Evolutionary conservation across 148 eudicot genomes (phyloP), one percentile per base, ranked within the genome.

Genomic region (Silene conica): DNA sequence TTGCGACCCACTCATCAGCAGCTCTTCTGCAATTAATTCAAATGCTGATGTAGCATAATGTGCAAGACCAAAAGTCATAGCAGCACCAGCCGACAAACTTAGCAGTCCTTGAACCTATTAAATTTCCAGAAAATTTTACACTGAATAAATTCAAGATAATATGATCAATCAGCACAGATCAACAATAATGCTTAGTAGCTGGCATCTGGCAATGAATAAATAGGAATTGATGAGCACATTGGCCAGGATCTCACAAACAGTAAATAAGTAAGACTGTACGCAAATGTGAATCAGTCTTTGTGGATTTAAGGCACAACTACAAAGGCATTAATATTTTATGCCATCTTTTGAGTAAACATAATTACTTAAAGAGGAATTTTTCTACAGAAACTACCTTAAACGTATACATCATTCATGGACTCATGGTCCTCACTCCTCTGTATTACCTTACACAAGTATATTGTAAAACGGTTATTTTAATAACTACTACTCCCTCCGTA

Each of bases 11-110:
- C 98, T 94, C 93, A 94, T 89, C 81, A 94, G 83, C 72, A 94
- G 93, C 83, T 94, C 98, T 88, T 94, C 97, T 22, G 97, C 96
- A 73, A 88, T 85, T 76, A 94, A 75, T 76, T 94, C 98, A 73
- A 91, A 94, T 76, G 90, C 97, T 57, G 98, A 94, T 60, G 80
- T 74, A 50, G 96, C 87, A 82, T 75, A 85, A 82, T 86, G 93
- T 66, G 91, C 85, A 68, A 91, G 85, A 75, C 98, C 97, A 86
- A 94, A 94, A 80, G 90, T 91, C 80, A 94, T 79, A 79, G 86
- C 80, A 43, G 97, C 92, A 60, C 89, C 96, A 76, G 87, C 71
- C 18, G 92, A 84, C 77, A 94, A 77, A 88, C 93, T 94, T 75
- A 94, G 88, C 81, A 89, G 91, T 70, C 98, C 98, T 78, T 85